phyloP scores from a whole-genome alignment of 108 stramenopile species.

The Mediolabrus comicus region DNA sequence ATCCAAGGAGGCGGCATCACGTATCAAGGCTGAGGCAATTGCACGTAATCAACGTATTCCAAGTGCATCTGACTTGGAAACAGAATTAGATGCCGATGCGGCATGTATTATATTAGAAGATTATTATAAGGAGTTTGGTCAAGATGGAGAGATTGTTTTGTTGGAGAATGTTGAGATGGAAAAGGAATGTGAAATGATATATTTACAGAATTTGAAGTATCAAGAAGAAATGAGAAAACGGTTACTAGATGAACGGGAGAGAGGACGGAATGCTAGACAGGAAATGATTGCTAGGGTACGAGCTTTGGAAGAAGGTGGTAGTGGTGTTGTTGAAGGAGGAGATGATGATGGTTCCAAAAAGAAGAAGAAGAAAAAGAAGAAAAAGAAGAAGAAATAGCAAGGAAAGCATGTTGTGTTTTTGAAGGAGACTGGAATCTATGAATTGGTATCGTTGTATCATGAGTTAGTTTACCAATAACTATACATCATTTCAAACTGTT shows the following conservation, averaged over 20 bases:
- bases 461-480: no score
- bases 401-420: background rate
- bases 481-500: no score
- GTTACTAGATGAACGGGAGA: conserved; percentile 16
- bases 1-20: conserved; percentile 71
- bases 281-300: conserved; percentile 41
- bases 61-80: conserved; percentile 30
- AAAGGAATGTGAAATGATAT: conserved; percentile 22
- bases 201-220: conserved; percentile 12
- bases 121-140: conserved; percentile 66
- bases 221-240: conserved; percentile 17
- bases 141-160: conserved; percentile 41
- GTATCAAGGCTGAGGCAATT: conserved; percentile 45
- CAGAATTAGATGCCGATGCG: conserved; percentile 71
- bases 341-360: background rate
- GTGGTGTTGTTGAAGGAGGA: background rate
- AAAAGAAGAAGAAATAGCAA: conserved; percentile 31
- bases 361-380: conserved; percentile 46
- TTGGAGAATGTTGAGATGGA: conserved; percentile 8
- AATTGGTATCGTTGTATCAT: no score
- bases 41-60: conserved; percentile 17
- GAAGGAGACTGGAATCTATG: no score
- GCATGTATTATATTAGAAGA: conserved; percentile 84
- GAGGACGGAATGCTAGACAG: conserved; percentile 10
- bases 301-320: conserved; percentile 10